Evolutionary conservation across 2,329 filamentous ascomycete species (phyloP), one percentile per base, ranked within the genome.

Genomic region (Xylaria sp.): DNA sequence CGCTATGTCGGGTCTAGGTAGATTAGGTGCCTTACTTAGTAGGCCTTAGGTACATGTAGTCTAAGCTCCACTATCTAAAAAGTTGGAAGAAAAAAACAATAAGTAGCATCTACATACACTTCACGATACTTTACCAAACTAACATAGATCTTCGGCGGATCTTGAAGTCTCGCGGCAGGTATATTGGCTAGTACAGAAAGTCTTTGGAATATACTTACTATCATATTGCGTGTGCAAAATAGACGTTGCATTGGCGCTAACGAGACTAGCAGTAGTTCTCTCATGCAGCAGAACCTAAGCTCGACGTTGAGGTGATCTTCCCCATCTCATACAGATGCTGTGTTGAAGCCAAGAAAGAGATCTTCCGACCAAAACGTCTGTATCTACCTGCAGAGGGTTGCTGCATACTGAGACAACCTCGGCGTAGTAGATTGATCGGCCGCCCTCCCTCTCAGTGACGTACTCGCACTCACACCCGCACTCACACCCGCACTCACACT

Each of bases 11-110:
- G 44, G 18, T 13, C 40, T 18, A 44, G 40, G 40, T 18, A 44
- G 40, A 16, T 44, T 44, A 44, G 40, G 40, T 42, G 16, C 13
- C 6, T 10, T 23, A 54, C 47, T 18, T 23, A 5, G 29, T n/a
- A n/a, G n/a, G n/a, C n/a, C n/a, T n/a, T n/a, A n/a, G n/a, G n/a
- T n/a, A n/a, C n/a, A n/a, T n/a, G n/a, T n/a, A n/a, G n/a, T n/a
- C n/a, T n/a, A n/a, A 44, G 29, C 54, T 58, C 44, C 65, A 67
- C 65, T 59, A 13, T 57, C 59, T 42, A 51, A 63, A 66, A 69
- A 62, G 57, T 50, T 63, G 42, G 5, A 35, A 21, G 23, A 18
- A 5, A 40, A 48, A 65, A 65, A 68, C n/a, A 68, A 63, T 48
- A 35, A 54, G 27, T n/a, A 47, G 25, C 18, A 57, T 21, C 40